Evolutionary conservation across 2,329 filamentous ascomycete species (phyloP).

Genomic region (Fonsecaea monophora): DNA sequence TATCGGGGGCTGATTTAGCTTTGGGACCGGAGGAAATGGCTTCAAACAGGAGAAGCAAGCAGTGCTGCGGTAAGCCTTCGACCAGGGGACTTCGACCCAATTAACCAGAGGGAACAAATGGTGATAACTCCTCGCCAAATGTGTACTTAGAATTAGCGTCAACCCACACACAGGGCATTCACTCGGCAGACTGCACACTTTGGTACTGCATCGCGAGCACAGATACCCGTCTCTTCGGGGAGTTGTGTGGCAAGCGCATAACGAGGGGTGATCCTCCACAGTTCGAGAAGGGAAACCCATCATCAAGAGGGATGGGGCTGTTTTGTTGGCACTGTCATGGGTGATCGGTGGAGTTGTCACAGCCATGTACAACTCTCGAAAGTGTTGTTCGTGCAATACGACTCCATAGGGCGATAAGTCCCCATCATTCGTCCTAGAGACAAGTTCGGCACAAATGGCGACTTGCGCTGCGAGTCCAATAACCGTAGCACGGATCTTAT

Average conservation of each 20-base stretch:
- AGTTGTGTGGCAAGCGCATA: constrained; percentile 90
- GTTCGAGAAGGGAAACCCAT: constrained; percentile 96
- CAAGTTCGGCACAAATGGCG: constrained; percentile 89
- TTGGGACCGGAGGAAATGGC: constrained; percentile 67
- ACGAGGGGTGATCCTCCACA: constrained; percentile 72
- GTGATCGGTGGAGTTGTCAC: constrained; percentile 89
- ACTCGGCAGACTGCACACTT: constrained; percentile 87
- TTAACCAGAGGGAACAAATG: constrained; percentile 89
- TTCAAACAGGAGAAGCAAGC: constrained; percentile 81
- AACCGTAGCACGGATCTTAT: constrained; percentile 85
- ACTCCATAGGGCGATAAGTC: constrained; percentile 76
- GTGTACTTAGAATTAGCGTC: constrained; percentile 91
- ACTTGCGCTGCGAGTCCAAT: constrained; percentile 91
- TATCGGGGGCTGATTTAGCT: constrained; percentile 44
- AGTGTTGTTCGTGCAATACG: constrained; percentile 85
- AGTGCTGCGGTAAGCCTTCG: constrained; percentile 65
- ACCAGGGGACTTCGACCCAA: constrained; percentile 90
- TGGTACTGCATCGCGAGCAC: constrained; percentile 85
- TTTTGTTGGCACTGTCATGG: constrained; percentile 53
- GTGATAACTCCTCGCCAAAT: constrained; percentile 90
- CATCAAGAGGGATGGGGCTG: constrained; percentile 73
- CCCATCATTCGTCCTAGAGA: constrained; percentile 82
- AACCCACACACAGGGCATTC: constrained; percentile 91
- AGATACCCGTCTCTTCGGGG: constrained; percentile 84
- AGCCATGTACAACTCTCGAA: constrained; percentile 84